These are phyloP conservation scores for Marasmius tenuissimus DNA, from an alignment of 1,284 basidiomycete species.

Conservation along the genomic window DNA sequence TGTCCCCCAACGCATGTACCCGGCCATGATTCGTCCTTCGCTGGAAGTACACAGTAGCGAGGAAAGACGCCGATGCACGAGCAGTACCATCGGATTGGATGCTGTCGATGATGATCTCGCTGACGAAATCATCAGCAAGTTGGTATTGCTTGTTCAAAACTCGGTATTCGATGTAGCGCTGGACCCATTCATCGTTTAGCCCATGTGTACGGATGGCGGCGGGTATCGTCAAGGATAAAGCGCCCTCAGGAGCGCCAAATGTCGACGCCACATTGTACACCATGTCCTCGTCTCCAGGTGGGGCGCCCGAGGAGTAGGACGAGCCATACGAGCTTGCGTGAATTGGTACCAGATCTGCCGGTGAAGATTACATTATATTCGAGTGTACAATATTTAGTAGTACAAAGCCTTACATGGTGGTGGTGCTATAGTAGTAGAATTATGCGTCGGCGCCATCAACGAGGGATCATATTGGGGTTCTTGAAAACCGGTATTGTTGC, in stretches of 20 bases:
- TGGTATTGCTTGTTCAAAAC: constrained; percentile 69
- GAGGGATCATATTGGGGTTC: constrained; percentile 24
- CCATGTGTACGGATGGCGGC: constrained; percentile 19
- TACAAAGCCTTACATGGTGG: constrained; percentile 67
- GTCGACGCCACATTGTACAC: no score
- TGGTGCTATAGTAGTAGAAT: constrained; percentile 45
- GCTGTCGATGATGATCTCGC: constrained; percentile 44
- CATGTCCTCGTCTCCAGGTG: not conserved
- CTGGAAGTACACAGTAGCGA: constrained; percentile 51
- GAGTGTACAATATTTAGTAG: constrained; percentile 66
- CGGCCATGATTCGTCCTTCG: constrained; percentile 16
- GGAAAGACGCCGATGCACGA: constrained; percentile 56
- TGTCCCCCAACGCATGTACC: not conserved
- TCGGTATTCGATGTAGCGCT: constrained; percentile 39
- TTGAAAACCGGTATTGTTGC: not conserved
- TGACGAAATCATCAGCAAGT: constrained; percentile 55
- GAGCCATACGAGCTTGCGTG: constrained; percentile 11
- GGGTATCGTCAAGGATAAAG: constrained; percentile 5
- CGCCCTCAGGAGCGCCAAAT: no score
- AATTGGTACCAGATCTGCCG: constrained; percentile 36
- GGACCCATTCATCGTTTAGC: constrained; percentile 35
- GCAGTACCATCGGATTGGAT: constrained; percentile 39
- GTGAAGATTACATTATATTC: constrained; percentile 60
- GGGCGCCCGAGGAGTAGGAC: no score
- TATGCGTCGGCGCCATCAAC: constrained; percentile 22